phyloP scores from a whole-genome alignment of 495 filamentous ascomycete genomes.

The Podospora conica region DNA sequence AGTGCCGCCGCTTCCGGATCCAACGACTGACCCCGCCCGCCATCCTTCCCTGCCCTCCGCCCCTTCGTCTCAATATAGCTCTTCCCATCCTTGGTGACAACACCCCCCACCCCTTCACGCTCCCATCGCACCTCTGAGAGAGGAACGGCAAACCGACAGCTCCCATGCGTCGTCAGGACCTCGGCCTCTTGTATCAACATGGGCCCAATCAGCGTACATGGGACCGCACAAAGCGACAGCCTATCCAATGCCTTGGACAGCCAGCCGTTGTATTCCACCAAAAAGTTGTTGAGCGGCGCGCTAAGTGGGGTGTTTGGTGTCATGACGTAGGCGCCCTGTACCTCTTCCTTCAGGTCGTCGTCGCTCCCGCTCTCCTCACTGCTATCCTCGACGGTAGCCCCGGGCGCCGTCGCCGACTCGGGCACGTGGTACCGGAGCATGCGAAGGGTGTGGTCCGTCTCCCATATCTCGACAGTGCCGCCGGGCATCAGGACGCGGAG shows the following conservation, averaged over 20 bases:
- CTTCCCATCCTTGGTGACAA: conserved; percentile 48
- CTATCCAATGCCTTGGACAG: conserved; percentile 67
- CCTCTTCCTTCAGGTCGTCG: conserved; percentile 46
- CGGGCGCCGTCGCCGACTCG: conserved; percentile 32
- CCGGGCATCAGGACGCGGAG: conserved; percentile 71
- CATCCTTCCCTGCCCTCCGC: conserved; percentile 14
- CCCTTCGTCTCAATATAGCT: conserved; percentile 41
- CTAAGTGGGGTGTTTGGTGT: conserved; percentile 77
- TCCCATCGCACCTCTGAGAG: conserved; percentile 87
- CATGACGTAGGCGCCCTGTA: conserved; percentile 68
- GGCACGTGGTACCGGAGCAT: conserved; percentile 71
- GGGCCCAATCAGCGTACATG: conserved; percentile 74
- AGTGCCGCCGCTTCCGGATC: conserved; percentile 68
- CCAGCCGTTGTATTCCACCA: conserved; percentile 83
- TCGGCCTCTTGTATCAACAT: conserved; percentile 76
- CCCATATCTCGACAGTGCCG: conserved; percentile 82
- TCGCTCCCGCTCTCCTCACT: conserved; percentile 43
- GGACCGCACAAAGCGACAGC: conserved; percentile 63
- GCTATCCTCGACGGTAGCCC: conserved; percentile 30
- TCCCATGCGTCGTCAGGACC: conserved; percentile 59
- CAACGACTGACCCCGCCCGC: conserved; percentile 38
- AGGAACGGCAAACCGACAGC: conserved; percentile 74
- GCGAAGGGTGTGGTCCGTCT: conserved; percentile 70
- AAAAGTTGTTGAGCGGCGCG: conserved; percentile 67
- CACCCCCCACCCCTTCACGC: conserved; percentile 57